Conservation (phyloP, 331 rosid species). For the Pyracantha coccinea region DNA sequence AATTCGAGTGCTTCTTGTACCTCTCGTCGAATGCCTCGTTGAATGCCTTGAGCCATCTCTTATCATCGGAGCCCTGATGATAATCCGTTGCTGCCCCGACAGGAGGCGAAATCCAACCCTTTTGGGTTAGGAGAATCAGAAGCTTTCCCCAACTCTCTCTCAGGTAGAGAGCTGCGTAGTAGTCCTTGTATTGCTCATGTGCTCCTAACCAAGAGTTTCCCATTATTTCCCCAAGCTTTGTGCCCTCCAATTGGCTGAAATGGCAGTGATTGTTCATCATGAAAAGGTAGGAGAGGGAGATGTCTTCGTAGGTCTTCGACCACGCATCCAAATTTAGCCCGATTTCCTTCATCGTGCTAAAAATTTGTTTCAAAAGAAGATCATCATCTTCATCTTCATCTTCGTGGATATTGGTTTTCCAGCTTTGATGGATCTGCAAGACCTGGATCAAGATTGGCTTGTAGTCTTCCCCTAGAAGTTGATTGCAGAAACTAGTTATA, state of each 20-base stretch:
- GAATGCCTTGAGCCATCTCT: slow-evolving; percentile 47
- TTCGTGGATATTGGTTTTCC: slow-evolving; percentile 46
- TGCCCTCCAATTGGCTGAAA: slow-evolving; percentile 52
- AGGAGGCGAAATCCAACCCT: slow-evolving; percentile 22
- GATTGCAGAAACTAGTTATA: slow-evolving; percentile 57
- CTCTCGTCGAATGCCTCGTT: slow-evolving; percentile 50
- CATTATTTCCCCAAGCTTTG: slow-evolving; percentile 68
- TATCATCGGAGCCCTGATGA: slow-evolving; percentile 25
- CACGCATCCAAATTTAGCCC: slow-evolving; percentile 68
- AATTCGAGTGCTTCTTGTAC: slow-evolving; percentile 53
- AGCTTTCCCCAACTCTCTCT: slow-evolving; percentile 71
- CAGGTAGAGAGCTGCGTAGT: slow-evolving; percentile 67
- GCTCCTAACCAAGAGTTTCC: slow-evolving; percentile 77
- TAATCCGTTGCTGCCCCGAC: not conserved
- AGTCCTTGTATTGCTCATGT: slow-evolving; percentile 73
- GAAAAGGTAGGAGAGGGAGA: slow-evolving; percentile 56
- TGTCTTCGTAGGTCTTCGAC: slow-evolving; percentile 66
- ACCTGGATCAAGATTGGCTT: slow-evolving; percentile 51
- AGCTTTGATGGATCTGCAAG: slow-evolving; percentile 49
- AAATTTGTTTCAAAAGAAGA: slow-evolving; percentile 31
- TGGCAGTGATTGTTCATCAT: slow-evolving; percentile 96
- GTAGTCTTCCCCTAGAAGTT: slow-evolving; percentile 49
- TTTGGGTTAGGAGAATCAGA: slow-evolving; percentile 30
- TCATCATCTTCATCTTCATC: slow-evolving; percentile 32
- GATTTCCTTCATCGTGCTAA: slow-evolving; percentile 49